Evolutionary conservation across 139 green algal species (phyloP), one percentile per base, ranked within the genome.

Genomic region (Closterium sp.): DNA sequence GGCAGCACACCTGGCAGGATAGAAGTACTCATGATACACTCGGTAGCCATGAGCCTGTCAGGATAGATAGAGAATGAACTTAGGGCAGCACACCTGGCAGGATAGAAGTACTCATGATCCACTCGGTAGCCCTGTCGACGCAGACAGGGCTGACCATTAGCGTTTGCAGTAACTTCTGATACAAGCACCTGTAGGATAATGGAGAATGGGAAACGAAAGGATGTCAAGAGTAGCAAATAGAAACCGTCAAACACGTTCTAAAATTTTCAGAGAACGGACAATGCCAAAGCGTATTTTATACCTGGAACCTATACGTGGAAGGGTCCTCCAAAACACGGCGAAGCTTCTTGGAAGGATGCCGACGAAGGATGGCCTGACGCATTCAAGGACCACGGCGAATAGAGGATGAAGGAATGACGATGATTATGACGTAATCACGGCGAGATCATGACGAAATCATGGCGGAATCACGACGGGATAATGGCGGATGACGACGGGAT

Each of bases 51-150:
- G 6, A 28, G 5, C 11, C 45, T 70, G 62, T 13, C 62, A 79
- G 62, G 62, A 24, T 79, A 79, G 62, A 24, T 79, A 79, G 0
- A 4, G 19, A 13, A 24, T 79, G 0, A 27, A 13, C 17, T 5
- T 24, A 79, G 62, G 62, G 17, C 2, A 79, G 32, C 70, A 84
- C 13, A 92, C 92, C 92, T 94, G 31, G 92, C 92, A 21, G 92
- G 92, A 32, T 94, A 94, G 92, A 94, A 94, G 89, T 94, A 94
- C 24, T 93, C 92, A 9, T 84, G 13, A 29, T 94, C 92, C 19
- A 85, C n/a, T 70, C 88, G 62, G 13, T 85, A 94, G 32, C 38
- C 92, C 86, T 94, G 92, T 2, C 92, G 89, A 24, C 93, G 27
- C 30, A 93, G 28, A 34, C 27, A 24, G 19, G 86, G 86, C 86